Base-by-base conservation (phyloP, 768 basidiomycete genomes). In the Xerocomellus intermedius region DNA sequence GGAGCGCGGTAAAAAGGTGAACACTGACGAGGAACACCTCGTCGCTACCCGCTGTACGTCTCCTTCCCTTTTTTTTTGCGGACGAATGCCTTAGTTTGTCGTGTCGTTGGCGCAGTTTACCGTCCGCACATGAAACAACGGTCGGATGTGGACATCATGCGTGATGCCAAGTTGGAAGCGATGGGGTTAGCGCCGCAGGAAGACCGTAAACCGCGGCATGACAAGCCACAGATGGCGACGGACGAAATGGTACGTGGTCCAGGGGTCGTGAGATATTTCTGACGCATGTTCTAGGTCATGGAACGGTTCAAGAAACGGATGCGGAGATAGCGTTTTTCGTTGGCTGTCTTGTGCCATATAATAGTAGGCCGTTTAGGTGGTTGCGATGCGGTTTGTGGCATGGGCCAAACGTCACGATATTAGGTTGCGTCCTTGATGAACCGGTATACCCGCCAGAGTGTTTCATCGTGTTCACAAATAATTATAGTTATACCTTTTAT, bases 291-390 rank as follows among this genome's bases (percentile, higher is more conserved):
- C 12, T 59, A 92, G 89, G 91, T 91, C 50, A 91, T 94, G 91
- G 94, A 96, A 72, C 84, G 96, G 32, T 98, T 98, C 80, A 98
- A 96, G 80, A 97, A 98, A 75, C 78, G 94, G 54, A 92, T 94
- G 90, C 83, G 88, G 38, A 89, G 87, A 68, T 91, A 74, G 74
- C 55, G 4, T 32, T 30, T 30, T 16, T 48, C 19, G 74, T 79
- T 70, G 21, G 6, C 36, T 52, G 52, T 63, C 58, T 6, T 26
- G 10, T 9, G n/a, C n/a, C n/a, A n/a, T n/a, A n/a, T n/a, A n/a
- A 21, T n/a, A n/a, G 10, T 12, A 36, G 12, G 41, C 22, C 17
- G 9, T 24, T 32, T 3, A 4, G 17, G 41, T 19, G 19, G 6
- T 30, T 19, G n/a, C n/a, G n/a, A n/a, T n/a, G n/a, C n/a, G n/a